Evolutionary conservation across 495 filamentous ascomycete genomes (phyloP), one percentile per base, ranked within the genome.

Genomic region (Podospora australis): DNA sequence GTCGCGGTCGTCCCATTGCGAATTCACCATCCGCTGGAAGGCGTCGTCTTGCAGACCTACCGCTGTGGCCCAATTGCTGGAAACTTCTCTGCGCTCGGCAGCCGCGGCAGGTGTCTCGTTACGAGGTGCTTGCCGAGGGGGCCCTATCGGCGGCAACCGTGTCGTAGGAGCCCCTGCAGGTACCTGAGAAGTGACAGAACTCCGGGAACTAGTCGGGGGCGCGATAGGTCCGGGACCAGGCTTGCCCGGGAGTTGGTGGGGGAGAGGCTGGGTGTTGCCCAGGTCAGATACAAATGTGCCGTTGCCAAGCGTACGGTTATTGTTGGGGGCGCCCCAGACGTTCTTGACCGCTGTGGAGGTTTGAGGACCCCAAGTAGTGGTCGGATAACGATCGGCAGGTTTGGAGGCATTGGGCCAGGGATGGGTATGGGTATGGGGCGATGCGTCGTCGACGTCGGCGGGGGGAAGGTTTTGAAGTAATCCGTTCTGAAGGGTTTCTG

Each of bases 271-370:
- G 51, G 68, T 42, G 59, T 71, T 62, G 8, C 74, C 71, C 16
- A 88, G 66, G 44, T 78, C 73, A 39, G 79, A 75, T 39, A 81
- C 79, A 57, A 90, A 90, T 3, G 85, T 85, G n/a, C 86, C 86
- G 55, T 90, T 90, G 2, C 86, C 86, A 19, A 90, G 71, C 17
- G 78, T 79, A 47, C 79, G 78, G 54, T 86, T 79, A 57, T 78
- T 83, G 39, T 74, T 80, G 6, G 84, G 74, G n/a, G 82, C 79
- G 26, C 84, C 86, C 86, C 87, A 90, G 5, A 85, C 79, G 56
- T 84, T 88, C 41, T 77, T 71, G 21, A 77, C 66, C 1, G 72
- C 67, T 17, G 75, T 65, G 1, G 72, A 21, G 5, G 66, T 54
- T 36, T 71, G 70, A 14, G 53, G 50, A 13, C 57, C 56, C 53